Conservation (phyloP, 306 rosid genomes). For the Prunus kanzakura region DNA sequence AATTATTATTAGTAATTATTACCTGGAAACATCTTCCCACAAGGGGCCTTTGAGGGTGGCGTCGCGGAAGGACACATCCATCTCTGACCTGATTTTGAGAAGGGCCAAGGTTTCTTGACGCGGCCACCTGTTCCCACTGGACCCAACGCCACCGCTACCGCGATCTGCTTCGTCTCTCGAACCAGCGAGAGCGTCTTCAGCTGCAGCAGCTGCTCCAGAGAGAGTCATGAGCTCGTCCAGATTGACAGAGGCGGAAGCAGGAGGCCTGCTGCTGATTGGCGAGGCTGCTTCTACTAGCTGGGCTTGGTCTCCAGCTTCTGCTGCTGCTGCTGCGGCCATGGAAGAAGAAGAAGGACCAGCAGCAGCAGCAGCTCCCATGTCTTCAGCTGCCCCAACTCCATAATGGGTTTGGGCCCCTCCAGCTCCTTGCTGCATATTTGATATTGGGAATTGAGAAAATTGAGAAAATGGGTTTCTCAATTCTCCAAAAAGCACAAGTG, state of each 20-base stretch:
- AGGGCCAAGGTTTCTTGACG: constrained; percentile 47
- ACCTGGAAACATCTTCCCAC: constrained; percentile 58
- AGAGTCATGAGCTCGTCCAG: constrained; percentile 41
- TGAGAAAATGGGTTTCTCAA: background rate
- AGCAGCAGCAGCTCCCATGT: constrained; percentile 7
- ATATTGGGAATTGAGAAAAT: background rate
- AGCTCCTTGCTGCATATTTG: constrained; percentile 18
- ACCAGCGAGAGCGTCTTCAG: constrained; percentile 7
- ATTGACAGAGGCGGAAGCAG: constrained; percentile 31
- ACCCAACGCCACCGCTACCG: constrained; percentile 10
- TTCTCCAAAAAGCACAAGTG: background rate
- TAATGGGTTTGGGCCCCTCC: constrained; percentile 20
- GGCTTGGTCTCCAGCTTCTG: constrained; percentile 12
- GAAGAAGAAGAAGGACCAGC: background rate
- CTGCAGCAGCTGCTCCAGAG: constrained; percentile 6
- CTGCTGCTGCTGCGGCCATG: background rate
- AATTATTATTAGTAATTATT: background rate
- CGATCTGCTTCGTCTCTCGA: constrained; percentile 2
- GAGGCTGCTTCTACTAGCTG: constrained; percentile 47
- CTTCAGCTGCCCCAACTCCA: constrained; percentile 6
- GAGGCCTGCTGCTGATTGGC: constrained; percentile 50
- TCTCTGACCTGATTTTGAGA: constrained; percentile 46
- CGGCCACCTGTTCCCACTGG: constrained; percentile 48
- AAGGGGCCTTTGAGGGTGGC: constrained; percentile 51
- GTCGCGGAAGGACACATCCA: constrained; percentile 46